Base-by-base conservation (phyloP, 495 filamentous ascomycete species). In the Hypoxylon subgilvum region DNA sequence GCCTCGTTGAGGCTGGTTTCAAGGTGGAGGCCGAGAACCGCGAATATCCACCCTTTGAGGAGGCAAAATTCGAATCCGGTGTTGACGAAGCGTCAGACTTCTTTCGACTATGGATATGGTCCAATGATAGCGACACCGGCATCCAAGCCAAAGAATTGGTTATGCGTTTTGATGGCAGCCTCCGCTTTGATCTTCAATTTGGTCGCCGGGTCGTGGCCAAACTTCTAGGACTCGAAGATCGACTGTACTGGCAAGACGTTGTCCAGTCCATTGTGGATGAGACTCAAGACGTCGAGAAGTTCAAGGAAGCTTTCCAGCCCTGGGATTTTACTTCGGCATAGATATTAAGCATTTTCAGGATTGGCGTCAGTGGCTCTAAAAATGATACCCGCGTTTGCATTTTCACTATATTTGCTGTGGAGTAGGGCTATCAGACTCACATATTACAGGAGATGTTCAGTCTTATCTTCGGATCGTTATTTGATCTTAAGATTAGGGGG, bases 91-190 rank as follows among this genome's bases (percentile, higher is more conserved):
- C 76, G 4, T 85, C 84, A 0, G 92, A 96, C 57, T 96, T 86
- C 71, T 91, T 98, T 72, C 85, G 91, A 2, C 79, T 94, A 4
- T 92, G 89, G 86, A 85, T 92, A 43, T 93, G 88, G 86, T 76
- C 74, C 5, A 73, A 79, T 42, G 73, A 68, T 41, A 72, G 72
- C 13, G 72, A 76, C 7, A 72, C 72, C 1, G 74, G 63, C 4
- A 67, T 69, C 32, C 68, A 76, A 27, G 75, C 76, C 21, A 79
- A 81, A 57, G 75, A 75, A 27, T 55, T 84, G 13, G 69, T 81
- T 10, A 63, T 84, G 63, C 67, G 66, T 9, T 69, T 86, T 12
- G 75, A 74, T 22, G 67, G 74, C 9, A 75, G 66, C 8, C 53
- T 81, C 18, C 70, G 80, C 14, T 86, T 86, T 62, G 79, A 85